Conservation (phyloP, 2,329 filamentous ascomycete genomes). For the Triangularia setosa region DNA sequence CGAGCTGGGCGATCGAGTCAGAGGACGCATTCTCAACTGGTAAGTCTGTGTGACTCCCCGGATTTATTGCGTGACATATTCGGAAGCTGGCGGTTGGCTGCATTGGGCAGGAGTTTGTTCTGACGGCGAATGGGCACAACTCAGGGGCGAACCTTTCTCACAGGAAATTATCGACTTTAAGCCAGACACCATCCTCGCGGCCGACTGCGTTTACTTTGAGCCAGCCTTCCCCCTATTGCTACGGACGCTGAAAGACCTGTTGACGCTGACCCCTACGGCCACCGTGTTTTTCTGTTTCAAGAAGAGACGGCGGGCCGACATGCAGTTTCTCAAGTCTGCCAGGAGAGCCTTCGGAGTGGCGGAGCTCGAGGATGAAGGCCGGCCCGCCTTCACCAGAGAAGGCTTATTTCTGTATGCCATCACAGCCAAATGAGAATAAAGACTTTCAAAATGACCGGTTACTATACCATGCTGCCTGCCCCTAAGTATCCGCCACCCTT, state of each 20-base stretch:
- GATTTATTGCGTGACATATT: slow-evolving; percentile 4
- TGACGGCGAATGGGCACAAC: slow-evolving; percentile 15
- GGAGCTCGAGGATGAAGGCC: slow-evolving; percentile 60
- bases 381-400: slow-evolving; percentile 53
- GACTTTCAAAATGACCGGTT: background rate
- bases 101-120: slow-evolving; percentile 12
- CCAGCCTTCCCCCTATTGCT: slow-evolving; percentile 87
- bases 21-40: slow-evolving; percentile 77
- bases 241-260: slow-evolving; percentile 69
- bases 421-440: slow-evolving; percentile 34
- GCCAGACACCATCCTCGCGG: slow-evolving; percentile 83
- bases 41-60: slow-evolving; percentile 36
- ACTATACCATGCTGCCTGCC: background rate
- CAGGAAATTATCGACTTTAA: slow-evolving; percentile 49
- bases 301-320: slow-evolving; percentile 76
- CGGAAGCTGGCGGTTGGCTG: slow-evolving; percentile 1
- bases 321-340: slow-evolving; percentile 69
- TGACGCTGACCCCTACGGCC: slow-evolving; percentile 65
- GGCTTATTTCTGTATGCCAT: slow-evolving; percentile 60
- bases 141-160: slow-evolving; percentile 59
- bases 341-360: slow-evolving; percentile 62
- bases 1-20: slow-evolving; percentile 57
- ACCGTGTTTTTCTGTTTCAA: slow-evolving; percentile 87
- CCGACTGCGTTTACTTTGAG: slow-evolving; percentile 96
- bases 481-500: background rate